Evolutionary conservation across 2,329 filamentous ascomycete species (phyloP), one percentile per base, ranked within the genome.

Genomic region (Fusarium irregulare): DNA sequence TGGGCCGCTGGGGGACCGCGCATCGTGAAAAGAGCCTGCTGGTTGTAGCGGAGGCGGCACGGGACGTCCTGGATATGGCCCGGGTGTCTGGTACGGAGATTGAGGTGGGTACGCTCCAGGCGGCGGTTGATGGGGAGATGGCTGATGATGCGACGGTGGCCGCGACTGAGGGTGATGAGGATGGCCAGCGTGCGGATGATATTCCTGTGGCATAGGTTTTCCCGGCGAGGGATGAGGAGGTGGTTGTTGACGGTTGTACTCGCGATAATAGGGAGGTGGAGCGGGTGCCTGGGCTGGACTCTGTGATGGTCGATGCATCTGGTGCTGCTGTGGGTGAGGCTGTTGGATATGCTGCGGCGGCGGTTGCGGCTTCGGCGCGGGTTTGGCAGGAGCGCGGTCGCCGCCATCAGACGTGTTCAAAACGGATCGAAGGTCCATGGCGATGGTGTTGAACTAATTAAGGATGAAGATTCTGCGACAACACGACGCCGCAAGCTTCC

Each of bases 371-470:
- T 75, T 74, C 37, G 73, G 75, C 45, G 74, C 74, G 55, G 78
- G 76, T 67, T 78, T 78, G 59, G 77, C 73, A 53, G 78, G 77
- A 47, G 76, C 75, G 66, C 79, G 77, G 53, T 80, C 83, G 71
- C 80, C 83, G 61, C 79, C 79, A 66, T 86, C 86, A 37, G 84
- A 82, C 23, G 83, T 80, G 76, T 88, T 89, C 49, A 89, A 78
- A 73, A 89, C 85, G 18, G 83, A 83, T 68, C 81, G 79, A 60
- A 88, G 81, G 80, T 88, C 85, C 86, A 88, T 84, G 57, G 63
- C 41, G 44, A 48, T 46, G 25, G 30, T 25, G 32, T 60, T 50
- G 40, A n/a, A 42, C 28, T 48, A 41, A 58, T 23, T 30, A 42
- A 53, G 37, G 61, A 45, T 53, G 44, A 63, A 48, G 59, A 60